These are phyloP conservation scores for Fusarium cicatricum DNA, from an alignment of 2,329 filamentous ascomycete genomes.

Conservation along the genomic window DNA sequence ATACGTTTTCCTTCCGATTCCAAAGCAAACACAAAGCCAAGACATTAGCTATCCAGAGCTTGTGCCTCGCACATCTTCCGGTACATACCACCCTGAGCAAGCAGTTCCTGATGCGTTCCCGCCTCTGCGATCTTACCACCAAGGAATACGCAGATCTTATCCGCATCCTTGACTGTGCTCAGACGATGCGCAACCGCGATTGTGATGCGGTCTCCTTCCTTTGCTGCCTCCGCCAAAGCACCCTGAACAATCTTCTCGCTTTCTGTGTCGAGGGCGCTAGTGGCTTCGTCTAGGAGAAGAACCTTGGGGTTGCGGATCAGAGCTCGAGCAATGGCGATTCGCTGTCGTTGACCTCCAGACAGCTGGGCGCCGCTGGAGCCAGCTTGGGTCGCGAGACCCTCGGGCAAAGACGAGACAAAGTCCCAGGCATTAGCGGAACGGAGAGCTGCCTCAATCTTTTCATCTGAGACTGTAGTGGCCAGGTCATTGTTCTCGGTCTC, in stretches of 20 bases:
- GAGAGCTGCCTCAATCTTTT: slow-evolving; percentile 55
- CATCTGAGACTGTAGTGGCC: slow-evolving; percentile 28
- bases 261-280: slow-evolving; percentile 41
- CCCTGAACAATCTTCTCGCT: slow-evolving; percentile 68
- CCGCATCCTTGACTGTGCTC: slow-evolving; percentile 83
- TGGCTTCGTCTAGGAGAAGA: slow-evolving; percentile 40
- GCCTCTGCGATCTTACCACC: slow-evolving; percentile 63
- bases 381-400: slow-evolving; percentile 66
- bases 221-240: slow-evolving; percentile 77
- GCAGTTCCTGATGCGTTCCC: slow-evolving; percentile 65
- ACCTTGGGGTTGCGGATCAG: slow-evolving; percentile 51
- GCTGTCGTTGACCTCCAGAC: slow-evolving; percentile 73
- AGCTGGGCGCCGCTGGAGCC: slow-evolving; percentile 71
- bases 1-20: background rate
- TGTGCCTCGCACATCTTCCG: slow-evolving; percentile 59
- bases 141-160: slow-evolving; percentile 69
- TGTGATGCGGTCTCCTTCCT: slow-evolving; percentile 65
- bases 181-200: slow-evolving; percentile 83
- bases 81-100: slow-evolving; percentile 56
- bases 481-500: slow-evolving; percentile 10
- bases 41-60: slow-evolving; percentile 42
- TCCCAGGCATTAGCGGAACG: slow-evolving; percentile 60
- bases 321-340: slow-evolving; percentile 72
- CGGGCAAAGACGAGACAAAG: slow-evolving; percentile 50
- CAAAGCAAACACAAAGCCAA: background rate